These are phyloP conservation scores for Cnidoscolus chayamansa DNA, from an alignment of 441 rosid species.

Conservation along the genomic window DNA sequence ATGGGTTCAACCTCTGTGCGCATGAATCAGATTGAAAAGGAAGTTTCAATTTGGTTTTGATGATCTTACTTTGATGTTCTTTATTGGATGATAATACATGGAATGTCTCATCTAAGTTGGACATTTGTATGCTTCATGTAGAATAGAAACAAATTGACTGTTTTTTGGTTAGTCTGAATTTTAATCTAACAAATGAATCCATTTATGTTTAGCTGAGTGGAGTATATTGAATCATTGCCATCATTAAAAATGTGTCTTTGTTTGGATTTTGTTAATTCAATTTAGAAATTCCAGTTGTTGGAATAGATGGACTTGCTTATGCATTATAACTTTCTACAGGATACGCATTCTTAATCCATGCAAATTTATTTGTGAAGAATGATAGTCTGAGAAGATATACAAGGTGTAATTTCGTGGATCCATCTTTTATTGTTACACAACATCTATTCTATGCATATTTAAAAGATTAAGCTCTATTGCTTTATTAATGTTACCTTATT, in stretches of 20 bases:
- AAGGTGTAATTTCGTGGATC: too few species aligned
- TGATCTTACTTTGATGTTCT: not conserved
- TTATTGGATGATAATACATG: not conserved
- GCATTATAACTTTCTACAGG: not conserved
- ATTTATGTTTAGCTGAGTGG: not conserved
- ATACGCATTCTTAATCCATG: not conserved
- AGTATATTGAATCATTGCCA: not conserved
- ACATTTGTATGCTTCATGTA: not conserved
- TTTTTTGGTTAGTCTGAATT: not conserved
- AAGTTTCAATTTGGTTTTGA: not conserved
- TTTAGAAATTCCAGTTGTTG: not conserved
- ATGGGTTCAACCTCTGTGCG: constrained; percentile 3
- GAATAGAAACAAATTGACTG: not conserved
- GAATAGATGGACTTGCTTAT: not conserved
- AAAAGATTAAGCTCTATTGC: too few species aligned
- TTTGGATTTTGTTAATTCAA: not conserved
- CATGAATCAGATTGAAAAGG: not conserved
- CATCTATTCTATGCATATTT: too few species aligned
- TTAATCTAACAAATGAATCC: not conserved
- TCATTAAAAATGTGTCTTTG: not conserved
- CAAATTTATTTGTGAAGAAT: not conserved
- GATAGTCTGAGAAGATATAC: too few species aligned
- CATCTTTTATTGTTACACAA: too few species aligned
- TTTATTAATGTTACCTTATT: too few species aligned
- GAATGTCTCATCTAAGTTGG: not conserved